Base-by-base conservation (phyloP, 2,329 filamentous ascomycete species). In the Alternaria atra region DNA sequence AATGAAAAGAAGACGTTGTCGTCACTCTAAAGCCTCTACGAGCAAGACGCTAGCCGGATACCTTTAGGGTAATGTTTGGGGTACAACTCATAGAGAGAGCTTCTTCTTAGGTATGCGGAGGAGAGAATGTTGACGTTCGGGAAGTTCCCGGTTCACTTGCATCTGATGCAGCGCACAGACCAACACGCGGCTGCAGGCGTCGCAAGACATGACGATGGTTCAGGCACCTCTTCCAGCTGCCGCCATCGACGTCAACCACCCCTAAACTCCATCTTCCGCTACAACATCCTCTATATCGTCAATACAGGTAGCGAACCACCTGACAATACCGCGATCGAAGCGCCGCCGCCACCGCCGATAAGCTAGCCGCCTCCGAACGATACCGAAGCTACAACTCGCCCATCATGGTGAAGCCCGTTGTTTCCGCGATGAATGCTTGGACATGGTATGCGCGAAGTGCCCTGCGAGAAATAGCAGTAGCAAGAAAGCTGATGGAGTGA, bases 351-450 rank as follows among this genome's bases (percentile, higher is more conserved):
- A 51, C 52, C 52, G 35, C 47, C 35, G 59, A 62, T 59, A 63
- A 66, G 59, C 60, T 55, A 61, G 50, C 64, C 60, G 43, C 65
- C 60, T 56, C 55, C 52, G 43, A 46, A 48, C 52, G 50, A 52
- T 43, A 35, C 35, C 52, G 55, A 53, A 62, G 55, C 59, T 60
- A 39, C 17, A 43, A 66, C 37, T 40, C 67, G 69, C 63, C 69
- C 67, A 71, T 47, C 77, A 97, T 97, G 94, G 97, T 97, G 92
- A 97, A 97, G 90, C 94, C 94, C 71, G 85, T 98, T 77, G 92
- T 98, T 72, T 91, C 92, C 77, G 90, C 93, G 69, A 87, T 94
- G 83, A 94, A 97, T 83, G 94, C 94, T 76, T 97, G 94, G 93
- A 92, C 90, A 84, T 97, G 94, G 94, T 97, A 84, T 77, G 88